phyloP scores from a whole-genome alignment of 805 yeast genomes.

The Cephaloascus fragrans region DNA sequence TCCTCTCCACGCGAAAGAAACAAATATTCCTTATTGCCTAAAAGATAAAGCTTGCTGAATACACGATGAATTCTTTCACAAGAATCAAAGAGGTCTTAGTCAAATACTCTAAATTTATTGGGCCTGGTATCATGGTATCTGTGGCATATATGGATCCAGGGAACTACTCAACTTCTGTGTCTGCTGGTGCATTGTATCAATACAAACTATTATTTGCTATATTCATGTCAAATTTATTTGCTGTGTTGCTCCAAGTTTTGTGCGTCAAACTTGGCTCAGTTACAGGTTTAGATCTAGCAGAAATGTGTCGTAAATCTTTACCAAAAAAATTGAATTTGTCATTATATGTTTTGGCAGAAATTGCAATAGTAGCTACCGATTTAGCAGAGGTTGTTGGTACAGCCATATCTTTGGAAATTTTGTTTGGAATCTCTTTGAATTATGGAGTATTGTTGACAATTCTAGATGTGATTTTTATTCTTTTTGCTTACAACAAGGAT shows the following conservation, averaged over 20 bases:
- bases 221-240: constrained; percentile 71
- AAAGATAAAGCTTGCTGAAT: too few relatives aligned
- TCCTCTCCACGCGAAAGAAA: too few relatives aligned
- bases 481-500: constrained; percentile 67
- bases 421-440: constrained; percentile 64
- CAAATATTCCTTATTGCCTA: too few relatives aligned
- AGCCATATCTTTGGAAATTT: constrained; percentile 73
- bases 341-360: constrained; percentile 65
- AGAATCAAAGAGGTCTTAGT: constrained; percentile 15
- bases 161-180: constrained; percentile 81
- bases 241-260: constrained; percentile 71
- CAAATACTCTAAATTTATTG: constrained; percentile 62
- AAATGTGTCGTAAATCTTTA: constrained; percentile 66
- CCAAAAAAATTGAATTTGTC: constrained; percentile 56
- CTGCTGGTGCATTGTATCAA: constrained; percentile 76
- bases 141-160: constrained; percentile 96
- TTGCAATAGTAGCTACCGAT: constrained; percentile 88
- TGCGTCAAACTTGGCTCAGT: constrained; percentile 84
- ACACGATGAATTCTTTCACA: too few relatives aligned
- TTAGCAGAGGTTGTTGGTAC: constrained; percentile 93
- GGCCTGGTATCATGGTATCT: constrained; percentile 82
- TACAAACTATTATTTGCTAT: constrained; percentile 67
- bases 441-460: constrained; percentile 75
- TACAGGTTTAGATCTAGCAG: constrained; percentile 82
- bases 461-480: constrained; percentile 67